A percentile compares a stretch with the other conserved stretches of the same genome.
Evolutionary conservation across 148 eudicot species (phyloP).

Genomic region (Chenopodium berlandieri): DNA sequence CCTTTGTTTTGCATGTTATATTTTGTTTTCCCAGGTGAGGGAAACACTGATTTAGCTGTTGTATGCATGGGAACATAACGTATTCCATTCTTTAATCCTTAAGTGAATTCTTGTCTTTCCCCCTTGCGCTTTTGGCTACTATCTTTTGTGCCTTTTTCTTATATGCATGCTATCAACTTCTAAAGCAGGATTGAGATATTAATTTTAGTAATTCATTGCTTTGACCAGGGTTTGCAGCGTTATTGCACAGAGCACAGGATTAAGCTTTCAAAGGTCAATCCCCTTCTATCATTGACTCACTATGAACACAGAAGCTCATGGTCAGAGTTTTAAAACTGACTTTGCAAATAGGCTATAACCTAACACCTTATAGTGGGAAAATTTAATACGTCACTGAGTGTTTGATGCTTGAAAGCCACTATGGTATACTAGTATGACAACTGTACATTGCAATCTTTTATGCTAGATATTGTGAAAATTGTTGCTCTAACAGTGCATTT

Average conservation of each 20-base stretch:
- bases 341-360: background rate
- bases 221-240: conserved; percentile 83
- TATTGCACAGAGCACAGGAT: conserved; percentile 90
- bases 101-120: background rate
- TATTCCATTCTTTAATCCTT: background rate
- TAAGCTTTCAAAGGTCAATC: conserved; percentile 78
- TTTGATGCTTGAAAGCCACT: background rate
- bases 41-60: background rate
- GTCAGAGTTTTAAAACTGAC: background rate
- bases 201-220: conserved; percentile 7
- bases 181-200: background rate
- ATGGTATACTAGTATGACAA: background rate
- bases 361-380: background rate
- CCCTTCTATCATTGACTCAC: conserved; percentile 6
- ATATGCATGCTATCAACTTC: background rate
- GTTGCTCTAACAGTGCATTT: conserved; percentile 15
- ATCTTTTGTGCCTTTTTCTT: background rate
- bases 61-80: background rate
- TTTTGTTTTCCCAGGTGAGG: background rate
- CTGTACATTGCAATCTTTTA: background rate
- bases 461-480: background rate
- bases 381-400: background rate
- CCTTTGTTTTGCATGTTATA: background rate
- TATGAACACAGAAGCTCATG: background rate
- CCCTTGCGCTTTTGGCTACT: background rate